Conservation (phyloP, 2,329 filamentous ascomycete genomes). For the Claviceps paspali region DNA sequence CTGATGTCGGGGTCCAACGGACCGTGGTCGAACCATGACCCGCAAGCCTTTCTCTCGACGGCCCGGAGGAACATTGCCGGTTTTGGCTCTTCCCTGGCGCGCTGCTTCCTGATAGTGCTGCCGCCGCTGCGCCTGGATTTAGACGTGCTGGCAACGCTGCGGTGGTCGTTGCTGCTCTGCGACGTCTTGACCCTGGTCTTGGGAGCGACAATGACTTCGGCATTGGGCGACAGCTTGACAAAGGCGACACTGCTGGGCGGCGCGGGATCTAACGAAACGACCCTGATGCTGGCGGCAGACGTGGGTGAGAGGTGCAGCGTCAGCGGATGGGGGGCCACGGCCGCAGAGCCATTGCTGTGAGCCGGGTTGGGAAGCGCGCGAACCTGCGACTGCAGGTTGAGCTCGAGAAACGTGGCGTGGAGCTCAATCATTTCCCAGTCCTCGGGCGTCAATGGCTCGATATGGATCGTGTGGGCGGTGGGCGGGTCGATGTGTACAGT, state of each 20-base stretch:
- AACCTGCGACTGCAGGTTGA: constrained; percentile 87
- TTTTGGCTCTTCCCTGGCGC: constrained; percentile 47
- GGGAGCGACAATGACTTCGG: constrained; percentile 92
- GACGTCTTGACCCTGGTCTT: constrained; percentile 65
- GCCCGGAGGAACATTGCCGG: constrained; percentile 65
- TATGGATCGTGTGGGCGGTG: constrained; percentile 84
- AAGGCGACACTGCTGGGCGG: constrained; percentile 57
- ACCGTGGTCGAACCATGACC: constrained; percentile 67
- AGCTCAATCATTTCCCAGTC: constrained; percentile 99
- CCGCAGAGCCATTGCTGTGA: constrained; percentile 35
- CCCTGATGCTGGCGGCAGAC: constrained; percentile 80
- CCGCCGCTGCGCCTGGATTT: constrained; percentile 65
- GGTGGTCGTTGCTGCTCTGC: constrained; percentile 53
- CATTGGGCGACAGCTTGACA: constrained; percentile 83
- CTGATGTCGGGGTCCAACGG: constrained; percentile 43
- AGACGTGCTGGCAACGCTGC: constrained; percentile 67
- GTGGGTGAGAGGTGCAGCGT: constrained; percentile 90
- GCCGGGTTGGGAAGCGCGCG: constrained; percentile 80
- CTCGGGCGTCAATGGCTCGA: constrained; percentile 85
- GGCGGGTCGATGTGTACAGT: constrained; percentile 79
- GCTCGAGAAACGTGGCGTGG: constrained; percentile 86
- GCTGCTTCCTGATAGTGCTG: constrained; percentile 49
- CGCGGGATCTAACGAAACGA: constrained; percentile 68
- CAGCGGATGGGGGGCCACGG: constrained; percentile 55
- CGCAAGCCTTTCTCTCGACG: constrained; percentile 53